Percentiles rank a stretch among this genome's conserved stretches.
These are phyloP conservation scores for Calonectria pseudoreteaudii DNA, from an alignment of 2,329 filamentous ascomycete genomes.

Conservation along the genomic window DNA sequence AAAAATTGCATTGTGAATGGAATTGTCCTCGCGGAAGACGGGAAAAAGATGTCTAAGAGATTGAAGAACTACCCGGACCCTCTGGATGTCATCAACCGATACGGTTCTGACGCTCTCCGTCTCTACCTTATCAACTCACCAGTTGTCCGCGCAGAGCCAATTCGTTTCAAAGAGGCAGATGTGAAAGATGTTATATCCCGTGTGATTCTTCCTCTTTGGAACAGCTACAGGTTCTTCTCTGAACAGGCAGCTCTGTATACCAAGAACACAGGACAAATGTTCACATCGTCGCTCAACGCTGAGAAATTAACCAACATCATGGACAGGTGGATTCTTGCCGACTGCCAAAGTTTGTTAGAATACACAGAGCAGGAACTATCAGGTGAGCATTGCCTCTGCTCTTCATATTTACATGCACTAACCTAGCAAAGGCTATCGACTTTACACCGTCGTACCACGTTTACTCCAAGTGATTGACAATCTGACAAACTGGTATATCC, in stretches of 20 bases:
- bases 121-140: conserved; percentile 98
- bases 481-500: conserved; percentile 97
- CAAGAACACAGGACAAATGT: conserved; percentile 49
- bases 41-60: conserved; percentile 99
- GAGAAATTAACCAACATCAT: conserved; percentile 82
- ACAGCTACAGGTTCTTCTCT: conserved; percentile 96
- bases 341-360: conserved; percentile 88
- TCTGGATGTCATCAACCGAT: conserved; percentile 82
- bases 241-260: conserved; percentile 87
- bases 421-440: conserved; percentile 67
- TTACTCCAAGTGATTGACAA: conserved; percentile 89
- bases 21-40: conserved; percentile 92
- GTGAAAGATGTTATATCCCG: conserved; percentile 96
- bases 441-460: conserved; percentile 92
- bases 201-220: conserved; percentile 92
- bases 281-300: too few relatives aligned
- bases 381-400: conserved; percentile 58
- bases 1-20: conserved; percentile 97
- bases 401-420: background rate
- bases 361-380: conserved; percentile 96
- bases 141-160: conserved; percentile 89
- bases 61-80: conserved; percentile 97
- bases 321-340: conserved; percentile 95
- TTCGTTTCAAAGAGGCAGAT: conserved; percentile 90
- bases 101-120: conserved; percentile 91